These are phyloP conservation scores for Metschnikowia similis DNA, from an alignment of 805 yeast species.

Conservation along the genomic window DNA sequence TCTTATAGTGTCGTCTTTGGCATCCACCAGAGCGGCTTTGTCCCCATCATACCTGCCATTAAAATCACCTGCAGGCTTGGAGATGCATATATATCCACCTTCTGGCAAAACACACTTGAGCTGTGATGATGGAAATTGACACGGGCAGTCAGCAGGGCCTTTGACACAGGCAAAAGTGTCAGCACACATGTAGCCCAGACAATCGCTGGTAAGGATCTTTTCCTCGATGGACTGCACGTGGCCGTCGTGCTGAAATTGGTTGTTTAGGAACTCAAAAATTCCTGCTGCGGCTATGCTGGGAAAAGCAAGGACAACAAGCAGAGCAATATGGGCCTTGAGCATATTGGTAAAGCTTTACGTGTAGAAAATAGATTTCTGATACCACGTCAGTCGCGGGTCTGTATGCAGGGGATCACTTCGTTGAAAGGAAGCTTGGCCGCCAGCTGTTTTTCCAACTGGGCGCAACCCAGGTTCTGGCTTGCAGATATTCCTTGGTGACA, in stretches of 20 bases:
- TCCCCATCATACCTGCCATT: conserved; percentile 31
- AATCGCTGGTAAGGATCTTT: conserved; percentile 39
- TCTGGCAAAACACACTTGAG: conserved; percentile 75
- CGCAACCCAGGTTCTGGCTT: no score
- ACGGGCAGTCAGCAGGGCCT: conserved; percentile 72
- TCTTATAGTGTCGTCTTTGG: conserved; percentile 47
- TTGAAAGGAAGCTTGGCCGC: no score
- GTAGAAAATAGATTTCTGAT: not conserved
- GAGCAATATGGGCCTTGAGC: not conserved
- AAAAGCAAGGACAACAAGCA: conserved; percentile 5
- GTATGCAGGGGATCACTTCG: not conserved
- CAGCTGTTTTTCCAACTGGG: no score
- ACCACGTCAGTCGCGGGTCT: conserved; percentile 4
- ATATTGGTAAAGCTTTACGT: conserved; percentile 4
- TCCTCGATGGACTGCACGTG: conserved; percentile 29
- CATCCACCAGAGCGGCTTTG: conserved; percentile 47
- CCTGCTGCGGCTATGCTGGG: conserved; percentile 23
- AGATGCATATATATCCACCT: conserved; percentile 70
- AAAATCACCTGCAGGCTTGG: conserved; percentile 59
- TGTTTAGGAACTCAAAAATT: conserved; percentile 32
- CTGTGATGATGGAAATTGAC: conserved; percentile 84
- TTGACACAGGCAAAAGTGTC: conserved; percentile 79
- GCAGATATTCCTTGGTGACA: no score
- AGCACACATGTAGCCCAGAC: conserved; percentile 72
- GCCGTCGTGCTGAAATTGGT: conserved; percentile 9